Percentiles rank a stretch among this genome's conserved stretches.
Conservation (phyloP, 805 yeast genomes). For the Myxozyma geophila region DNA sequence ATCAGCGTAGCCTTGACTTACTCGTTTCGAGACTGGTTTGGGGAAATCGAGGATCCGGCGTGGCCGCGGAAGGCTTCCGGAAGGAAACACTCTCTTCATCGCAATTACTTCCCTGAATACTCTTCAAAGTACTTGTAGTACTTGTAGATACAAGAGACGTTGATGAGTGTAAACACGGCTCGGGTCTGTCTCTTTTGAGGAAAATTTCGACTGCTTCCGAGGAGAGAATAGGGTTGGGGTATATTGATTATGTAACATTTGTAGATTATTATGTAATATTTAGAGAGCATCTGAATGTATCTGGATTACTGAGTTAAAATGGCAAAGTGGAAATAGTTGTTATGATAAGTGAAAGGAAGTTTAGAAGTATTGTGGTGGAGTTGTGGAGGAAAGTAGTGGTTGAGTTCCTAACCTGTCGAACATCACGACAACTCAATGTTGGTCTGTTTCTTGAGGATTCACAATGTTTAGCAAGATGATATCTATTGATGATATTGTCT, state of each 20-base stretch:
- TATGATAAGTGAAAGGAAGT: not conserved
- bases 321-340: not conserved
- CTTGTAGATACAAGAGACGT: no score
- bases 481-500: slow-evolving; percentile 8
- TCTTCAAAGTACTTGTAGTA: no score
- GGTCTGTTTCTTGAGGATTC: not conserved
- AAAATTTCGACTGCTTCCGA: not conserved
- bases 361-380: no score
- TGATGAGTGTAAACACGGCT: no score
- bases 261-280: not conserved
- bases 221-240: not conserved
- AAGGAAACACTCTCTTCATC: not conserved
- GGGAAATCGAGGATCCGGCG: slow-evolving; percentile 22
- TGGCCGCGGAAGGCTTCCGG: slow-evolving; percentile 21
- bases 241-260: no score
- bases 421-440: not conserved
- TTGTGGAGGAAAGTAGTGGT: no score
- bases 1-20: slow-evolving; percentile 23
- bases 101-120: no score
- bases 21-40: not conserved
- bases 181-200: not conserved
- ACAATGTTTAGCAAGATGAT: not conserved
- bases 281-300: not conserved
- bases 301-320: not conserved
- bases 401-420: not conserved